Evolutionary conservation across 306 rosid genomes (phyloP).

Genomic region (Psophocarpus tetragonolobus): DNA sequence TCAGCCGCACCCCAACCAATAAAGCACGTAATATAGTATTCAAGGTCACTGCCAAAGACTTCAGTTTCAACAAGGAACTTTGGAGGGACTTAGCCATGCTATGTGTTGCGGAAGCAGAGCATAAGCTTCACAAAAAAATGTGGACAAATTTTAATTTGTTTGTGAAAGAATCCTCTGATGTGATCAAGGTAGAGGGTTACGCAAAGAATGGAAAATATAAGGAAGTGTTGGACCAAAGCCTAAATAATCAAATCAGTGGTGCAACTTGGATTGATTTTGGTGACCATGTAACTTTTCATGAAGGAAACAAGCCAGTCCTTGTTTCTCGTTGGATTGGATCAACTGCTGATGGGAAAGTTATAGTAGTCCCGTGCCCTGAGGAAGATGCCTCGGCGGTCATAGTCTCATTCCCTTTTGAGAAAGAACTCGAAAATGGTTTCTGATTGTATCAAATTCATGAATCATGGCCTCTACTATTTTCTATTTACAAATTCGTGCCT

Average conservation of each 20-base stretch:
- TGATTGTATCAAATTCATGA: neutral
- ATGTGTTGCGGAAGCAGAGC: slow-evolving; percentile 45
- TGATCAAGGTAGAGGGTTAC: slow-evolving; percentile 19
- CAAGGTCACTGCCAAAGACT: slow-evolving; percentile 15
- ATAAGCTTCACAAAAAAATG: slow-evolving; percentile 19
- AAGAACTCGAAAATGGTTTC: neutral
- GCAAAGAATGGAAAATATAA: neutral
- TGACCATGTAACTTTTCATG: slow-evolving; percentile 32
- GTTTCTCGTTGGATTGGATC: slow-evolving; percentile 52
- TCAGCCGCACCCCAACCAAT: slow-evolving; percentile 2
- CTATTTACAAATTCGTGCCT: neutral
- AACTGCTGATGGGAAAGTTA: slow-evolving; percentile 33
- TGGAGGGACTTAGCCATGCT: slow-evolving; percentile 32
- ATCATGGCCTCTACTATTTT: neutral
- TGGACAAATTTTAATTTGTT: slow-evolving; percentile 6
- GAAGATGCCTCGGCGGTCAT: slow-evolving; percentile 8
- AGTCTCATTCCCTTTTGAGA: slow-evolving; percentile 10
- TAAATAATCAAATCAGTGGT: neutral
- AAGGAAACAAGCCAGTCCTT: slow-evolving; percentile 38
- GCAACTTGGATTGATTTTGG: slow-evolving; percentile 46
- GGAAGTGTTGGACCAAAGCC: neutral
- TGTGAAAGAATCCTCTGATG: slow-evolving; percentile 29
- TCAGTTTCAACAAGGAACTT: neutral
- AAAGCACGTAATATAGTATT: slow-evolving; percentile 22
- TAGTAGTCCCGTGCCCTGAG: slow-evolving; percentile 31